Evolutionary conservation across 2,329 filamentous ascomycete species (phyloP).

Genomic region (Nigrospora osmanthi): DNA sequence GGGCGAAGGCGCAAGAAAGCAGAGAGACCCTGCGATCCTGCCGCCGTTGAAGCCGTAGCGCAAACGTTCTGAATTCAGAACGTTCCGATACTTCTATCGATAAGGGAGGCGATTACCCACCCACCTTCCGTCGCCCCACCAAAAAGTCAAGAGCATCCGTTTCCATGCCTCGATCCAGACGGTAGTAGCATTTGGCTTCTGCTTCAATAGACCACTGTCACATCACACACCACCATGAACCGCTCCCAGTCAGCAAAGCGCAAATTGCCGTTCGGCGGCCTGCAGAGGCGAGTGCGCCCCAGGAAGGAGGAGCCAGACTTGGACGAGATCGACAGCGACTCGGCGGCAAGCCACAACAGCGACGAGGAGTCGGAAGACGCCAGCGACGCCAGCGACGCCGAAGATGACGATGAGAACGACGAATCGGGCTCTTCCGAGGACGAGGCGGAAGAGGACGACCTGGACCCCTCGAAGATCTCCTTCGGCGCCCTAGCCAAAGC

Average conservation of each 20-base stretch:
- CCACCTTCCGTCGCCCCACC: neutral
- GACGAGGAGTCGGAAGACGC: constrained; percentile 16
- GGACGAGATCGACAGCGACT: constrained; percentile 23
- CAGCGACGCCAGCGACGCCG: neutral
- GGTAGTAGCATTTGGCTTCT: no score
- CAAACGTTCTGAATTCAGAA: no score
- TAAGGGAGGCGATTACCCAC: no score
- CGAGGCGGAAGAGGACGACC: constrained; percentile 22
- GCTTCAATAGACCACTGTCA: no score
- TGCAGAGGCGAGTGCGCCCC: constrained; percentile 35
- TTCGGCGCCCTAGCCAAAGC: constrained; percentile 89
- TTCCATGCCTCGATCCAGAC: no score
- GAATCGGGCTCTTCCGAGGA: constrained; percentile 12
- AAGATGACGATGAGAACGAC: constrained; percentile 1
- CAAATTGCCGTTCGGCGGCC: constrained; percentile 25
- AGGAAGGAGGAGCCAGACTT: constrained; percentile 32
- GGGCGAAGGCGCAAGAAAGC: no score
- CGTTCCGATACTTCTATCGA: no score
- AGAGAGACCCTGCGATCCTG: no score
- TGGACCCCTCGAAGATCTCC: constrained; percentile 56
- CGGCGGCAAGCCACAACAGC: constrained; percentile 16
- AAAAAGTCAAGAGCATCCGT: neutral
- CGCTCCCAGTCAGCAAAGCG: constrained; percentile 25
- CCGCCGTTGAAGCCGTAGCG: no score
- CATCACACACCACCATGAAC: constrained; percentile 10